Conservation (phyloP, 106 monocot genomes). For the Platanthera zijinensis region DNA sequence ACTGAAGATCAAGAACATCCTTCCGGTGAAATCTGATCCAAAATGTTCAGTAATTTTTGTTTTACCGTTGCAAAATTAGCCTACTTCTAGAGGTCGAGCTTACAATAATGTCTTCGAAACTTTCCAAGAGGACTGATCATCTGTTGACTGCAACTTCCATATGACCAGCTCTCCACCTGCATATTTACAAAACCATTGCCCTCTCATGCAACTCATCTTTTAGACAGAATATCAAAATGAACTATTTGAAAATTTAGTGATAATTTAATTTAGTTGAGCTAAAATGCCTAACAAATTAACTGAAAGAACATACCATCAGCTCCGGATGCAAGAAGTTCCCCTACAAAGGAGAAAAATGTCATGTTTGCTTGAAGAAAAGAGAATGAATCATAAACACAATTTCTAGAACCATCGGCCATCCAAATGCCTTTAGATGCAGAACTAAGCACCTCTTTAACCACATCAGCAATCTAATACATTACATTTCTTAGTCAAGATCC, state of each 20-base stretch:
- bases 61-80: neutral
- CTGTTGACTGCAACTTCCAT: constrained; percentile 62
- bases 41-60: neutral
- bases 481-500: neutral
- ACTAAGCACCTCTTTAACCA: neutral
- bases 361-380: neutral
- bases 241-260: neutral
- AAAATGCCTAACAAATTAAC: neutral
- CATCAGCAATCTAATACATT: neutral
- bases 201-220: neutral
- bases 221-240: neutral
- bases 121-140: constrained; percentile 75
- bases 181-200: neutral
- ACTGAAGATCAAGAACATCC: constrained; percentile 87
- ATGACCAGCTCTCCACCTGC: constrained; percentile 79
- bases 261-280: neutral
- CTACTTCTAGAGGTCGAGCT: constrained; percentile 6
- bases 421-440: neutral
- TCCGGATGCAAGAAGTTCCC: constrained; percentile 82
- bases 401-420: neutral
- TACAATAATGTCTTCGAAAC: constrained; percentile 76
- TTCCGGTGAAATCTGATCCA: constrained; percentile 70
- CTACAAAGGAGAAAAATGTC: constrained; percentile 32
- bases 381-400: neutral
- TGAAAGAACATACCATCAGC: constrained; percentile 75